Evolutionary conservation across 2,329 filamentous ascomycete genomes (phyloP).

Genomic region (Rhynchosporium agropyri): DNA sequence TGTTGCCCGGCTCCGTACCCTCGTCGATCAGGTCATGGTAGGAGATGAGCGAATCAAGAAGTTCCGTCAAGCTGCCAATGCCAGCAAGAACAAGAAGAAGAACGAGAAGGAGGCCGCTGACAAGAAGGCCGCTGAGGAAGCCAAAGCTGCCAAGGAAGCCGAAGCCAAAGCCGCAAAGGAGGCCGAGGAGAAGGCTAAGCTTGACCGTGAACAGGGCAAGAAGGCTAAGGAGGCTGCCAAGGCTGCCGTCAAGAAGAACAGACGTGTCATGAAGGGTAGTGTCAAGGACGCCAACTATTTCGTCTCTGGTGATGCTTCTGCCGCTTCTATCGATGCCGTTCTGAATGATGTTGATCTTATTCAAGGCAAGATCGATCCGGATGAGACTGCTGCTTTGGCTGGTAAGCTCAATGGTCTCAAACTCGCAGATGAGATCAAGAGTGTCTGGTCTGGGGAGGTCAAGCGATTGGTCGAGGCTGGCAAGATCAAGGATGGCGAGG

Average conservation of each 20-base stretch:
- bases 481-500: conserved; percentile 83
- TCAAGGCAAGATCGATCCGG: conserved; percentile 84
- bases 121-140: conserved; percentile 84
- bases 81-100: conserved; percentile 94
- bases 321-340: conserved; percentile 78
- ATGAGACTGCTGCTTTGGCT: conserved; percentile 85
- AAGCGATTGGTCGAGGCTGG: conserved; percentile 77
- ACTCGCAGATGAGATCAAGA: conserved; percentile 82
- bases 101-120: conserved; percentile 89
- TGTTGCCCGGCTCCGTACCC: conserved; percentile 82
- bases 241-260: conserved; percentile 99
- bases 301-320: conserved; percentile 68
- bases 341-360: conserved; percentile 84
- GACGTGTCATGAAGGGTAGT: conserved; percentile 89
- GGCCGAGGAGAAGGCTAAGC: conserved; percentile 85
- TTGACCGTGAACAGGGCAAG: conserved; percentile 79
- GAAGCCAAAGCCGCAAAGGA: conserved; percentile 80
- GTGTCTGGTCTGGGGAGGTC: conserved; percentile 76
- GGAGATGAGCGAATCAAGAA: conserved; percentile 95
- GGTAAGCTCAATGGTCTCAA: conserved; percentile 78
- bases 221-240: conserved; percentile 99
- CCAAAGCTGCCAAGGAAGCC: conserved; percentile 78
- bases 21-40: conserved; percentile 84
- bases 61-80: conserved; percentile 89
- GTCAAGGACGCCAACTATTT: conserved; percentile 99